phyloP scores from a whole-genome alignment of 345 rosid species.

The Citrus reticulata region DNA sequence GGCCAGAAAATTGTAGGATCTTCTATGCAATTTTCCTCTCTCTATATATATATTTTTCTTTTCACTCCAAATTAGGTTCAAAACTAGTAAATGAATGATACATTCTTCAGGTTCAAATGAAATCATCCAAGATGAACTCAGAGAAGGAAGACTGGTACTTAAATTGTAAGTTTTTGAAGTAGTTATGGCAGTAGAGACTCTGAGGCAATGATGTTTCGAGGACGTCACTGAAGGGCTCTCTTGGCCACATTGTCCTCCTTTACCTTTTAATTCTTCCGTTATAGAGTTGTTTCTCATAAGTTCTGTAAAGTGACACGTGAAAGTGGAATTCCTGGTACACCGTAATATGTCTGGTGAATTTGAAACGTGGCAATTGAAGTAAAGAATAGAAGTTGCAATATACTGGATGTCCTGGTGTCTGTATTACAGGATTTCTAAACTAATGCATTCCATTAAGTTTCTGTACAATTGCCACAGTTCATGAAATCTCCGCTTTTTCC shows the following conservation, averaged over 20 bases:
- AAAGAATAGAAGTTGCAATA: neutral
- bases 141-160: neutral
- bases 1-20: neutral
- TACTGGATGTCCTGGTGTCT: neutral
- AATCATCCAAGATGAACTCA: neutral
- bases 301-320: neutral
- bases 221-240: neutral
- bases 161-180: neutral
- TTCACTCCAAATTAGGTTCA: neutral
- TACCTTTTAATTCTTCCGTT: neutral
- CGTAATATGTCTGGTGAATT: neutral
- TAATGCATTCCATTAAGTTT: neutral
- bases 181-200: neutral
- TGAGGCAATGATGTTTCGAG: neutral
- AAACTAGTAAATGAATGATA: neutral
- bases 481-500: neutral
- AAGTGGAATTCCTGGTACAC: neutral
- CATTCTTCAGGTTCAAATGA: neutral
- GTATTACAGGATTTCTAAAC: neutral
- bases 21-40: neutral
- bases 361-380: neutral
- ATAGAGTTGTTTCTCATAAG: neutral
- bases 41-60: no score
- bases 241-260: neutral
- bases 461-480: neutral